Base-by-base conservation (phyloP, 768 basidiomycete genomes). In the Daedalea quercina region DNA sequence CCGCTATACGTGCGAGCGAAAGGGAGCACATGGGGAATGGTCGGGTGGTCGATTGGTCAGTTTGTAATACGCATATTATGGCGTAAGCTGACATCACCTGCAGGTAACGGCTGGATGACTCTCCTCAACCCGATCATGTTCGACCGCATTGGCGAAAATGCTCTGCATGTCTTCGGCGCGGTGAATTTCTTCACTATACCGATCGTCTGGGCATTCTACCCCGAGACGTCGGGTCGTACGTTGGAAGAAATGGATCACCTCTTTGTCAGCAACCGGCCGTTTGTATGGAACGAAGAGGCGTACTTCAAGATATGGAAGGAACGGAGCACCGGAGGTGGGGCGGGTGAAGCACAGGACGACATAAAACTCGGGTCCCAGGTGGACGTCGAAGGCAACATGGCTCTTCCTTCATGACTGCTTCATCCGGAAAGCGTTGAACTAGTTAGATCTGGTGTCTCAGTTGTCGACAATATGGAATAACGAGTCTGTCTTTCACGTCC, bases 91-190 rank as follows among this genome's bases (percentile, higher is more conserved):
- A 13, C 22, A 6, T 15, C 2, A 20, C n/a, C 17, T 3, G 51
- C 70, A 59, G 73, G 68, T 20, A 71, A 71, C 52, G 72, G 72
- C 12, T 75, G 74, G 74, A 57, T 73, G 26, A 74, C 70, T 24
- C 65, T 75, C 44, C 57, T 75, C 42, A 75, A 73, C 58, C 74
- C 74, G 24, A 69, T 75, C 35, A 73, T 75, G 72, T 73, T 75
- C 62, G 64, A 62, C 53, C 59, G 52, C 17, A 74, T 75, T 52
- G 65, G 65, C 3, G 73, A 74, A 55, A 75, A 73, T 54, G 74
- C 73, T 37, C 68, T 75, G 47, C 71, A 75, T 57, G 66, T 75
- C 50, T 74, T 74, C 55, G 73, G 70, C 37, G 71, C 65, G 31
- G 57, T 75, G 50, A 75, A 74, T 62, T 73, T 75, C 61, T 60